These are phyloP conservation scores for Ligustrum vulgare DNA, from an alignment of 257 asterid genomes.

Conservation along the genomic window DNA sequence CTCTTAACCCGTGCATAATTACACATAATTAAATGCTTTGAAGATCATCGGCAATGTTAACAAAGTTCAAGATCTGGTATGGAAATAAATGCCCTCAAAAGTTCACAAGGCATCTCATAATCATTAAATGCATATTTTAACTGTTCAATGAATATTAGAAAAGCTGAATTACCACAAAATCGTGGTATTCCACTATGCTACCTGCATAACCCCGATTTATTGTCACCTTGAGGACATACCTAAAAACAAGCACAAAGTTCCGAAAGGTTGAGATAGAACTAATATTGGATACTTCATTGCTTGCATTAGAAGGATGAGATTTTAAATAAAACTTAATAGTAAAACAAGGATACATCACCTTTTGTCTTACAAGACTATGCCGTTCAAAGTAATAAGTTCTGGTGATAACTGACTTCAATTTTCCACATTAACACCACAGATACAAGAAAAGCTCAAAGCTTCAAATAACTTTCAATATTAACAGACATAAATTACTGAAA, in stretches of 20 bases:
- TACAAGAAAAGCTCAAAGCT: neutral
- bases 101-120: constrained; percentile 18
- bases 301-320: neutral
- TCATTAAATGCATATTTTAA: constrained; percentile 9
- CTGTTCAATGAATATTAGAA: constrained; percentile 19
- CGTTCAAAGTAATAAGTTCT: neutral
- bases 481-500: neutral
- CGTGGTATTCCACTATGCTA: constrained; percentile 90
- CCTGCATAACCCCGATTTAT: constrained; percentile 94
- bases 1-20: no score
- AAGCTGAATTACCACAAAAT: constrained; percentile 38
- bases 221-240: constrained; percentile 92
- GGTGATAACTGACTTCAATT: neutral
- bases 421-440: constrained; percentile 10
- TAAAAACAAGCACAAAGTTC: constrained; percentile 36
- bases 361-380: neutral
- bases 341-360: neutral
- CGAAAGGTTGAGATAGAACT: neutral
- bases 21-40: neutral
- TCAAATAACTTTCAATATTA: neutral
- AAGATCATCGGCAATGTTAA: neutral
- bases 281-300: neutral
- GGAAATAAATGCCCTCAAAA: constrained; percentile 11
- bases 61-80: neutral
- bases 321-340: neutral